Evolutionary conservation across 441 rosid species (phyloP).

Genomic region (Cnidoscolus chayamansa): DNA sequence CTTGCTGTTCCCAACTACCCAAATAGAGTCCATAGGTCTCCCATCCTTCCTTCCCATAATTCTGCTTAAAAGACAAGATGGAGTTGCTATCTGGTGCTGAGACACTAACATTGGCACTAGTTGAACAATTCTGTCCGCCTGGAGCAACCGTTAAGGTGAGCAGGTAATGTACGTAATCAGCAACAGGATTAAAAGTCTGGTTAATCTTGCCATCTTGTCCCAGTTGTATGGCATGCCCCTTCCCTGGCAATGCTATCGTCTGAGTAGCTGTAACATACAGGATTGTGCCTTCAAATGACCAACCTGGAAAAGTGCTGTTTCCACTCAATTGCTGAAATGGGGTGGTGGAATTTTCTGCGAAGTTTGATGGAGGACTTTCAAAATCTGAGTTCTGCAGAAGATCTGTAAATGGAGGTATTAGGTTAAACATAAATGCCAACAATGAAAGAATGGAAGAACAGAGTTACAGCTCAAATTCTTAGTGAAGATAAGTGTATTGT

Average conservation of each 20-base stretch:
- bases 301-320: conserved; percentile 53
- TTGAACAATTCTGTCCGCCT: conserved; percentile 41
- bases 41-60: conserved; percentile 43
- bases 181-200: conserved; percentile 46
- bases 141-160: conserved; percentile 43
- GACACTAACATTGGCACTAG: conserved; percentile 31
- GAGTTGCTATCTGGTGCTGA: conserved; percentile 46
- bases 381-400: conserved; percentile 52
- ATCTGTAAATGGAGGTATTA: conserved; percentile 28
- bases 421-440: not conserved
- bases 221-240: conserved; percentile 47
- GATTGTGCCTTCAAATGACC: conserved; percentile 49
- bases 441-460: not conserved
- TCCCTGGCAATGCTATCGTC: conserved; percentile 34
- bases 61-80: conserved; percentile 32
- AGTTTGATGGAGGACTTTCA: conserved; percentile 47
- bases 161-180: conserved; percentile 34
- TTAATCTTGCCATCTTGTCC: conserved; percentile 41
- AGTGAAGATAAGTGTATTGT: not conserved
- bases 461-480: not conserved
- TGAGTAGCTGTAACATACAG: conserved; percentile 35
- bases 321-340: conserved; percentile 27
- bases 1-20: conserved; percentile 45
- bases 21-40: conserved; percentile 44
- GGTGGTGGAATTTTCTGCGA: conserved; percentile 23